Evolutionary conservation across 1,284 basidiomycete genomes (phyloP).

Genomic region (Ceratobasidium sp.): DNA sequence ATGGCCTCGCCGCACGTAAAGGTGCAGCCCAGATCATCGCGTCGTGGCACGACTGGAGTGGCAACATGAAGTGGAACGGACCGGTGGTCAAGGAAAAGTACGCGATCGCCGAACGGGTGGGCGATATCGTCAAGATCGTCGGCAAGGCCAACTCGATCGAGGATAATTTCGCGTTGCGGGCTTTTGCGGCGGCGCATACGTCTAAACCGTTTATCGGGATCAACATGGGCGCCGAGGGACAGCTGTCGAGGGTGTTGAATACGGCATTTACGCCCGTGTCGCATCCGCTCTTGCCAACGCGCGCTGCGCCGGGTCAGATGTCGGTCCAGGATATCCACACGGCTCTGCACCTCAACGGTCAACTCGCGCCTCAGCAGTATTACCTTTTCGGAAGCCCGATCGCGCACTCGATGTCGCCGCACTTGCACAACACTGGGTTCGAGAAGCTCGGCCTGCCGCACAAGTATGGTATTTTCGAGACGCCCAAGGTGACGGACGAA

Average conservation of each 20-base stretch:
- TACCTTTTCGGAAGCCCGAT: conserved; percentile 94
- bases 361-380: conserved; percentile 78
- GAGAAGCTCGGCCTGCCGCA: conserved; percentile 85
- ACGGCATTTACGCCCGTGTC: conserved; percentile 89
- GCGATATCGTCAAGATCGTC: conserved; percentile 94
- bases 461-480: conserved; percentile 83
- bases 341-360: conserved; percentile 84
- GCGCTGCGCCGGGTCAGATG: conserved; percentile 93
- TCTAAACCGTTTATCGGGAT: conserved; percentile 90
- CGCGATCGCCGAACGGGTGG: conserved; percentile 72
- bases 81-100: conserved; percentile 77
- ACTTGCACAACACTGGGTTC: conserved; percentile 93
- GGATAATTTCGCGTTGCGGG: conserved; percentile 85
- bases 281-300: conserved; percentile 83
- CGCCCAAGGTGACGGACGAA: conserved; percentile 72
- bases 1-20: conserved; percentile 73
- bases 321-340: conserved; percentile 88
- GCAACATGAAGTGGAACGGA: conserved; percentile 85
- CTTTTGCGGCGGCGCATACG: conserved; percentile 69
- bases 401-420: conserved; percentile 89
- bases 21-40: conserved; percentile 86
- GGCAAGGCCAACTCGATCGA: conserved; percentile 81
- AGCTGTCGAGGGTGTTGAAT: conserved; percentile 91
- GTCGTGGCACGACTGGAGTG: conserved; percentile 95
- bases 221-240: conserved; percentile 92